Conservation (phyloP, 768 basidiomycete species). For the Dentipellis fragilis region DNA sequence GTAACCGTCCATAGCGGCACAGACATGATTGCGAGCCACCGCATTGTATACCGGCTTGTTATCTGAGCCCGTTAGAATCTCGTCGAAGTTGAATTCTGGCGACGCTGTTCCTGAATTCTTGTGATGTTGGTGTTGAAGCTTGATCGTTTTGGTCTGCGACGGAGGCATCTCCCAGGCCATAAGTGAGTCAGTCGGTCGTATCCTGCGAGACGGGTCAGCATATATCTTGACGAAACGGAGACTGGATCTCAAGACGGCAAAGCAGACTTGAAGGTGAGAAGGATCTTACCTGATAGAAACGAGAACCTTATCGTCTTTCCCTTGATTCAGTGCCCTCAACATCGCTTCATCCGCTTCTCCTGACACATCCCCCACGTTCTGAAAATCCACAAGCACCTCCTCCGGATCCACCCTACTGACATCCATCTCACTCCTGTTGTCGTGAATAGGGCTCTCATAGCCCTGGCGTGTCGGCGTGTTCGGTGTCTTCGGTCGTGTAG, state of each 20-base stretch:
- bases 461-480: constrained; percentile 24
- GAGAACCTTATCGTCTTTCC: constrained; percentile 79
- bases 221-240: neutral
- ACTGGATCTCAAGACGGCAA: neutral
- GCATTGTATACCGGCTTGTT: constrained; percentile 74
- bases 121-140: constrained; percentile 47
- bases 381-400: constrained; percentile 65
- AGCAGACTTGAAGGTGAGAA: neutral
- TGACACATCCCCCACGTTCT: constrained; percentile 61
- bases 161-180: constrained; percentile 46
- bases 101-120: constrained; percentile 30
- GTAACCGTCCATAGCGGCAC: constrained; percentile 93
- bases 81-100: constrained; percentile 59
- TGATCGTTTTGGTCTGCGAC: constrained; percentile 39
- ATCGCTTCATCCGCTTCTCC: constrained; percentile 56
- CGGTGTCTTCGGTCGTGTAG: constrained; percentile 24
- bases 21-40: constrained; percentile 69
- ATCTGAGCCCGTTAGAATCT: constrained; percentile 66
- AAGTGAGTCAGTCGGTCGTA: constrained; percentile 46
- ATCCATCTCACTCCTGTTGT: constrained; percentile 61
- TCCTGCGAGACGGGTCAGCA: constrained; percentile 26
- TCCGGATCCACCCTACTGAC: constrained; percentile 67
- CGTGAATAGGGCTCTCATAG: constrained; percentile 39
- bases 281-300: constrained; percentile 62
- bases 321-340: constrained; percentile 38